These are phyloP conservation scores for Xeromyces bisporus DNA, from an alignment of 495 filamentous ascomycete genomes.

Conservation along the genomic window DNA sequence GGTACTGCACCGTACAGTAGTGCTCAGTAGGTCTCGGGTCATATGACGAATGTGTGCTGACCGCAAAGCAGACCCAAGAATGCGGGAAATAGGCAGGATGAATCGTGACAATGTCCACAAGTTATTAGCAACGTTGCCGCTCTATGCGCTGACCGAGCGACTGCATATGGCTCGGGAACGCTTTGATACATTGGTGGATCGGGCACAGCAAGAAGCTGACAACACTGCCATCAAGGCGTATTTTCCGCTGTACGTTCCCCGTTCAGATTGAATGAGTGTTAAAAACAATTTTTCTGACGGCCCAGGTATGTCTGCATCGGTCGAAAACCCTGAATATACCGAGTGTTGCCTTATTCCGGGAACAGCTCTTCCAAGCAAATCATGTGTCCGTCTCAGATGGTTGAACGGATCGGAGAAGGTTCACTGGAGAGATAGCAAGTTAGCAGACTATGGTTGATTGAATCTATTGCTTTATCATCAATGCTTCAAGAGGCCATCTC, in stretches of 20 bases:
- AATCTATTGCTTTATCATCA: too few relatives aligned
- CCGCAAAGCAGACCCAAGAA: conserved; percentile 34
- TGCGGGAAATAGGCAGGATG: conserved; percentile 41
- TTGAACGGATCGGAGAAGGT: too few relatives aligned
- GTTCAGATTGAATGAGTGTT: background rate
- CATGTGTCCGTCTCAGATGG: too few relatives aligned
- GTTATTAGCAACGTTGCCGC: conserved; percentile 41
- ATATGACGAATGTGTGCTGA: background rate
- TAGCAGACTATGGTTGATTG: too few relatives aligned
- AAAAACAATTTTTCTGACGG: conserved; percentile 6
- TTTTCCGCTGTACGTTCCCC: conserved; percentile 50
- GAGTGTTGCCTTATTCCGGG: background rate
- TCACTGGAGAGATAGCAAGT: too few relatives aligned
- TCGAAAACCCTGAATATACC: conserved; percentile 23
- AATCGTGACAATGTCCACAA: conserved; percentile 45
- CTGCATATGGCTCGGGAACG: conserved; percentile 44
- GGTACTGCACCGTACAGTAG: conserved; percentile 31
- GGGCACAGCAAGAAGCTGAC: conserved; percentile 49
- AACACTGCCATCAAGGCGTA: conserved; percentile 53
- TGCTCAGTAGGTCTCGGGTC: background rate
- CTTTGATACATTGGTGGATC: conserved; percentile 46
- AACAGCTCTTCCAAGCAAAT: too few relatives aligned
- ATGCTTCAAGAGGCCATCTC: too few relatives aligned
- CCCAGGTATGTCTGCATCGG: conserved; percentile 43
- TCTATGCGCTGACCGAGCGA: conserved; percentile 43